phyloP scores from a whole-genome alignment of 257 asterid genomes.

The Solanum peruvianum region DNA sequence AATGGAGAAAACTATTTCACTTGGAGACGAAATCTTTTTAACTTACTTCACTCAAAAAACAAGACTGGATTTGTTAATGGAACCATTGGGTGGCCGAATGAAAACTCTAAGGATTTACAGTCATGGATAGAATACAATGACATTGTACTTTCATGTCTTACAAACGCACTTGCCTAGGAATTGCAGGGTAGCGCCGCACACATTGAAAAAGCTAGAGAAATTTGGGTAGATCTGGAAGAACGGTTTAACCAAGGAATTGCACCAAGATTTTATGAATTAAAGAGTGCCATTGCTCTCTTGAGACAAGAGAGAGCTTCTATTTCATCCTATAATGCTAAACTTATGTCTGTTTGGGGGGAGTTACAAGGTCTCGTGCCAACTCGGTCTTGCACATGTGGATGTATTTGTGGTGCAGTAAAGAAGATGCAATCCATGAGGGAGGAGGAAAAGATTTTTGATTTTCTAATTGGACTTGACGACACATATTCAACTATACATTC shows the following conservation, averaged over 20 bases:
- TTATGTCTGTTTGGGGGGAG: background rate
- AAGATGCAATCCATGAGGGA: background rate
- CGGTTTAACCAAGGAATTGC: background rate
- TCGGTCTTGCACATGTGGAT: background rate
- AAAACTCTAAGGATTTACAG: background rate
- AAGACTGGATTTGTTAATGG: background rate
- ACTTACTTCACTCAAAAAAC: background rate
- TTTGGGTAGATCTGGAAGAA: background rate
- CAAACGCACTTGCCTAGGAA: background rate
- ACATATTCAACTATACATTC: background rate
- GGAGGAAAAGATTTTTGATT: background rate
- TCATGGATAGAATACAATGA: background rate
- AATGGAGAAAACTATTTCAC: background rate
- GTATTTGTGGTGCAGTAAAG: background rate
- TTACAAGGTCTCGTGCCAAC: too few relatives aligned
- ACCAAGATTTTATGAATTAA: background rate
- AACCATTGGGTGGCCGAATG: background rate
- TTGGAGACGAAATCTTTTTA: background rate
- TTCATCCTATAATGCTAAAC: background rate
- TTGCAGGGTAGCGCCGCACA: background rate
- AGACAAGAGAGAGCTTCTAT: background rate
- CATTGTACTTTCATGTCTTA: background rate
- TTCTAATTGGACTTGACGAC: background rate
- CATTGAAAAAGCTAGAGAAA: background rate
- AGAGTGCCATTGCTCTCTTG: background rate